These are phyloP conservation scores for Hansenula sp. DNA, from an alignment of 1,139 yeast genomes.

Conservation along the genomic window DNA sequence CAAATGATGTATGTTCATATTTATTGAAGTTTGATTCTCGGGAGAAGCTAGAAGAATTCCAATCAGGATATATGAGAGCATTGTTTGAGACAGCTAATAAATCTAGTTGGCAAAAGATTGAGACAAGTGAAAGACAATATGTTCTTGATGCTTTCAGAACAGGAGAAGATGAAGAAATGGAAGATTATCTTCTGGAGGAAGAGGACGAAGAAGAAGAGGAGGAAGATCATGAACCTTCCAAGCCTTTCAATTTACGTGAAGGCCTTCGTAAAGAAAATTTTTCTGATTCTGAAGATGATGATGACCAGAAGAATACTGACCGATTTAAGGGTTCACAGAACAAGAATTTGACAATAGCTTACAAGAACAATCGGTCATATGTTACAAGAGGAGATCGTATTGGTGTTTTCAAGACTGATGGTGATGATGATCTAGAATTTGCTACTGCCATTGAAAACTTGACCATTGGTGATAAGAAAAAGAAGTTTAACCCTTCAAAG, in stretches of 20 bases:
- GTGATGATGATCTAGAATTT: conserved; percentile 49
- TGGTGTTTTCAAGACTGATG: conserved; percentile 71
- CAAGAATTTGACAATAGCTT: conserved; percentile 67
- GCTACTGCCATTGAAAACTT: conserved; percentile 65
- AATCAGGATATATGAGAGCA: conserved; percentile 45
- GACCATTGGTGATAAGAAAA: conserved; percentile 45
- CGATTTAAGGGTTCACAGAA: conserved; percentile 40
- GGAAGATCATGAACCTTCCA: conserved; percentile 21
- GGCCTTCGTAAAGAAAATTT: conserved; percentile 19
- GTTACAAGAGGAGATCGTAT: conserved; percentile 76
- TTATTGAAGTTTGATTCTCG: conserved; percentile 48
- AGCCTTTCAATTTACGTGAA: conserved; percentile 14
- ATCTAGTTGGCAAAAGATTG: conserved; percentile 42
- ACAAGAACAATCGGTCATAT: conserved; percentile 64
- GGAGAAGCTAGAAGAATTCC: conserved; percentile 46
- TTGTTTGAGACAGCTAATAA: conserved; percentile 62
- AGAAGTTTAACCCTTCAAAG: conserved; percentile 55
- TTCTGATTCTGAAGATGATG: conserved; percentile 24
- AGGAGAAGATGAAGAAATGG: conserved; percentile 33
- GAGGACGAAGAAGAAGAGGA: conserved; percentile 24
- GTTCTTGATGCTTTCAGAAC: conserved; percentile 43
- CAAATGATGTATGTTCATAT: conserved; percentile 51
- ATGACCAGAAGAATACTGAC: conserved; percentile 21
- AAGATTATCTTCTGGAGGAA: conserved; percentile 29
- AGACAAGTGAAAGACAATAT: conserved; percentile 43